phyloP scores from a whole-genome alignment of 805 yeast species.

The Spathaspora gorwiae region DNA sequence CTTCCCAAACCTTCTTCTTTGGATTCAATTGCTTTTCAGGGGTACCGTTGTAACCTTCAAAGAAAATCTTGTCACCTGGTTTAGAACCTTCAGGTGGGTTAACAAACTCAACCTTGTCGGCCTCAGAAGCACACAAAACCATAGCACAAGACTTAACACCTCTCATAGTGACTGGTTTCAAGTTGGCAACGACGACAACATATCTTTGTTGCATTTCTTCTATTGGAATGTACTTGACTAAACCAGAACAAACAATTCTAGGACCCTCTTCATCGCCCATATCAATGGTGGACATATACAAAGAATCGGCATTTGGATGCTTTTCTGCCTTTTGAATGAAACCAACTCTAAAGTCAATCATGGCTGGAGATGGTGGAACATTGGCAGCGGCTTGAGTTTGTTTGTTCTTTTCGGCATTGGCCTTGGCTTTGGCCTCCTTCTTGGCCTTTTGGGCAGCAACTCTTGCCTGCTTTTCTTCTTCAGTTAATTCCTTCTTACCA shows the following conservation, averaged over 20 bases:
- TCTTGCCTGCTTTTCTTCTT: slow-evolving; percentile 39
- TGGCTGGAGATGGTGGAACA: slow-evolving; percentile 72
- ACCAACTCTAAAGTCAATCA: slow-evolving; percentile 92
- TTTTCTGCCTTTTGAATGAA: slow-evolving; percentile 92
- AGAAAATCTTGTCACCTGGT: slow-evolving; percentile 95
- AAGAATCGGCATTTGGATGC: slow-evolving; percentile 97
- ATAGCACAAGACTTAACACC: slow-evolving; percentile 93
- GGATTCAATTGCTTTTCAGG: slow-evolving; percentile 95
- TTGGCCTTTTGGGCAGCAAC: slow-evolving; percentile 63
- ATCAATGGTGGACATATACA: slow-evolving; percentile 94
- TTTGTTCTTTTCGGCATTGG: slow-evolving; percentile 47
- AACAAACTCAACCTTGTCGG: slow-evolving; percentile 77
- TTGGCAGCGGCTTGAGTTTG: slow-evolving; percentile 49
- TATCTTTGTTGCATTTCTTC: slow-evolving; percentile 95
- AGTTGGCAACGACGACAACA: slow-evolving; percentile 88
- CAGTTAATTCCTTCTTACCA: slow-evolving; percentile 23
- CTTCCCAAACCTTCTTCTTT: slow-evolving; percentile 97
- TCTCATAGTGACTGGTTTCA: slow-evolving; percentile 97
- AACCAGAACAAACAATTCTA: slow-evolving; percentile 96
- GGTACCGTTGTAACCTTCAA: slow-evolving; percentile 81
- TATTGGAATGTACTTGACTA: slow-evolving; percentile 81
- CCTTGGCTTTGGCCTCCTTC: slow-evolving; percentile 59
- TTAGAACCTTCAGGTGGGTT: slow-evolving; percentile 90
- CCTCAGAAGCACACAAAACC: slow-evolving; percentile 92
- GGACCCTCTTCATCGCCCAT: slow-evolving; percentile 97